Evolutionary conservation across 305 asterid genomes (phyloP).

Genomic region (Fraxinus paxiana): DNA sequence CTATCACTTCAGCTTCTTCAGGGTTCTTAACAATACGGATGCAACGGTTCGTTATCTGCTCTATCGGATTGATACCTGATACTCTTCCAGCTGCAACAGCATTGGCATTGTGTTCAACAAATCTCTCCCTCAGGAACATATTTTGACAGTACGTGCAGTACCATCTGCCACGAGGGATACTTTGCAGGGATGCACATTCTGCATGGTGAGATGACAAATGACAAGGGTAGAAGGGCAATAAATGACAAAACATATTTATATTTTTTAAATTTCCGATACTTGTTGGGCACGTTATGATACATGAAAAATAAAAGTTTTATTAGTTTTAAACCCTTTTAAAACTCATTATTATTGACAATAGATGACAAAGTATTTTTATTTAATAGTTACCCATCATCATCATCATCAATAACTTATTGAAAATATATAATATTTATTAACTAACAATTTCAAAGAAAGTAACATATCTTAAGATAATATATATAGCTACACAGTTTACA

Average conservation of each 20-base stretch:
- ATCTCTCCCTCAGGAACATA: constrained; percentile 79
- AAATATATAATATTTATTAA: not conserved
- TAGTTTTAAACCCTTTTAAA: not conserved
- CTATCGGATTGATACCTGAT: constrained; percentile 64
- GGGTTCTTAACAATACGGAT: constrained; percentile 80
- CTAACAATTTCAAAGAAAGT: not conserved
- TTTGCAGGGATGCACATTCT: constrained; percentile 79
- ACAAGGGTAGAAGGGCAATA: not conserved
- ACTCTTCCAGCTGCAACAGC: constrained; percentile 94
- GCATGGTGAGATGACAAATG: constrained; percentile 31
- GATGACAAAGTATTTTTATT: not conserved
- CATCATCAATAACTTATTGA: not conserved
- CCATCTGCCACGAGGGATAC: constrained; percentile 93
- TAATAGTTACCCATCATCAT: not conserved
- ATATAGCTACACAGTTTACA: not conserved
- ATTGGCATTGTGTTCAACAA: constrained; percentile 70
- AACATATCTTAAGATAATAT: not conserved
- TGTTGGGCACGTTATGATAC: not conserved
- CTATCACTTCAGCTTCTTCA: constrained; percentile 84
- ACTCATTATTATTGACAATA: not conserved
- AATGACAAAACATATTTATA: not conserved
- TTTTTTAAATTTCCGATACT: not conserved
- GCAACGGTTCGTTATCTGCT: constrained; percentile 80
- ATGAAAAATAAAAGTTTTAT: not conserved
- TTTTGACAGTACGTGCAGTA: constrained; percentile 89